Evolutionary conservation across 257 asterid genomes (phyloP).

Genomic region (Forsythia viridissima): DNA sequence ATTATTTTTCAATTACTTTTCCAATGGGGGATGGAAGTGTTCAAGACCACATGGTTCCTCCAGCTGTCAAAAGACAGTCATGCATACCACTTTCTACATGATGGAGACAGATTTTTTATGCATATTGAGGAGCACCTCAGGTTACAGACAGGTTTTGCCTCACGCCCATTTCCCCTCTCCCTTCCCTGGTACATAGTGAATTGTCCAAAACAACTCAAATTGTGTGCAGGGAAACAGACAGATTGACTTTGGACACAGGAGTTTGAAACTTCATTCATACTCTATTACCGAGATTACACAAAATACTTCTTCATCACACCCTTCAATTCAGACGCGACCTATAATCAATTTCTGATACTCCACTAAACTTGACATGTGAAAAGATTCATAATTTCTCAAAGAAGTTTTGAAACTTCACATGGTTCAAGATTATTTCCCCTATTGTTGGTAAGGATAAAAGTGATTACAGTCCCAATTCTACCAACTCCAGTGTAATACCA

Average conservation of each 20-base stretch:
- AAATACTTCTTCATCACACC: neutral
- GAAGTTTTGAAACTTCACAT: neutral
- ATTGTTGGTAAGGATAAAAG: neutral
- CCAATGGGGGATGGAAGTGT: neutral
- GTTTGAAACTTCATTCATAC: neutral
- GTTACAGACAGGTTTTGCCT: conserved; percentile 7
- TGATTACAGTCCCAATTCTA: neutral
- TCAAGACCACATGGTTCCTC: neutral
- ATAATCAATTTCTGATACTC: neutral
- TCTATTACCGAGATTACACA: neutral
- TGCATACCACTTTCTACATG: neutral
- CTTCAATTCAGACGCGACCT: neutral
- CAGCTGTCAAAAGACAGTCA: neutral
- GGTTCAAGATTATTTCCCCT: neutral
- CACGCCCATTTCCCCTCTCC: neutral
- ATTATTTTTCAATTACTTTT: neutral
- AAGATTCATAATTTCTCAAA: neutral
- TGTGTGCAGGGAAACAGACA: neutral
- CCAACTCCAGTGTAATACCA: neutral
- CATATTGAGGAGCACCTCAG: neutral
- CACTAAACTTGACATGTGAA: neutral
- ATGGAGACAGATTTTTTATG: neutral
- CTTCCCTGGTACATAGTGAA: neutral
- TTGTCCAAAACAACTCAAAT: conserved; percentile 3
- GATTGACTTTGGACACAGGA: neutral